Evolutionary conservation across 805 yeast genomes (phyloP).

Genomic region (Saccharomycopsis javanensis): DNA sequence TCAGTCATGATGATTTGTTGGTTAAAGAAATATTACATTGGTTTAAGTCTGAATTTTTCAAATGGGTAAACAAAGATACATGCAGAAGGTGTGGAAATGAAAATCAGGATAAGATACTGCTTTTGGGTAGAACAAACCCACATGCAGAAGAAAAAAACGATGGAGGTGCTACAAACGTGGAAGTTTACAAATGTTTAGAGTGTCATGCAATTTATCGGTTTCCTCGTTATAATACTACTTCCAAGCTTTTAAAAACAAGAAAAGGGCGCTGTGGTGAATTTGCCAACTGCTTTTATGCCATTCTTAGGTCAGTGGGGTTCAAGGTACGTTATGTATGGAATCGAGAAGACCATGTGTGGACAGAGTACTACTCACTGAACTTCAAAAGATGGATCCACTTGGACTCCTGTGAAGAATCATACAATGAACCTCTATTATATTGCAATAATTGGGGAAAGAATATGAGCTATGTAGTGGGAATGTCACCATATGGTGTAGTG

Average conservation of each 20-base stretch:
- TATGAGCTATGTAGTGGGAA: slow-evolving; percentile 81
- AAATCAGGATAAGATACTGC: slow-evolving; percentile 31
- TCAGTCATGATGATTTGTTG: slow-evolving; percentile 41
- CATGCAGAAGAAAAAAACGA: slow-evolving; percentile 33
- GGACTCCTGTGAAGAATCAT: slow-evolving; percentile 82
- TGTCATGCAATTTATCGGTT: slow-evolving; percentile 48
- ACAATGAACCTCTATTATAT: slow-evolving; percentile 71
- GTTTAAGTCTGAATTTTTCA: slow-evolving; percentile 73
- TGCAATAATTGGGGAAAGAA: slow-evolving; percentile 85
- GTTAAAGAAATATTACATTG: slow-evolving; percentile 51
- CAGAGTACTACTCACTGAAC: slow-evolving; percentile 64
- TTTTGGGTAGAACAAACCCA: slow-evolving; percentile 34
- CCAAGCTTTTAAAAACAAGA: slow-evolving; percentile 48
- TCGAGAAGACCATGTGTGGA: slow-evolving; percentile 93
- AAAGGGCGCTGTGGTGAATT: slow-evolving; percentile 92
- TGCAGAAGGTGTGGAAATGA: slow-evolving; percentile 44
- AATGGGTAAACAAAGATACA: slow-evolving; percentile 68
- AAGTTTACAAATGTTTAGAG: slow-evolving; percentile 48
- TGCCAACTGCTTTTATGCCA: slow-evolving; percentile 73
- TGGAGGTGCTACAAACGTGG: slow-evolving; percentile 50
- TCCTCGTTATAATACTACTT: slow-evolving; percentile 68
- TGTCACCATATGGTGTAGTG: slow-evolving; percentile 46
- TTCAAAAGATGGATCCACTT: slow-evolving; percentile 74
- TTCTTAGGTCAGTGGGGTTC: slow-evolving; percentile 46
- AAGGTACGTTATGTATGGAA: slow-evolving; percentile 71